Conservation (phyloP, 2,329 filamentous ascomycete species). For the Fusarium transvaalense region DNA sequence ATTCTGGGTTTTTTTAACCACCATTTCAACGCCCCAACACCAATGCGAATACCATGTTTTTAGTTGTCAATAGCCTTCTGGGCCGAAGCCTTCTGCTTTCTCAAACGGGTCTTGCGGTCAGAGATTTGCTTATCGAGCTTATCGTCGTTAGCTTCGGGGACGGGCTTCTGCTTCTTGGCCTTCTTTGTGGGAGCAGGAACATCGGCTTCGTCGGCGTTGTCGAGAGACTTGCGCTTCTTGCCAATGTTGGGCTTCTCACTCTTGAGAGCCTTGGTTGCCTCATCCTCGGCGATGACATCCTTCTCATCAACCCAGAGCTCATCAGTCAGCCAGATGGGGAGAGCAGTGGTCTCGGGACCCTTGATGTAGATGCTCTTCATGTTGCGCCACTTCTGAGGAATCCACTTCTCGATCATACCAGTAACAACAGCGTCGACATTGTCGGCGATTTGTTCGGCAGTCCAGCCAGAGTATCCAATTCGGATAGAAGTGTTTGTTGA, state of each 20-base stretch:
- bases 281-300: constrained; percentile 75
- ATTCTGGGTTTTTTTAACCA: constrained; percentile 40
- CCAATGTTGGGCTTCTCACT: constrained; percentile 68
- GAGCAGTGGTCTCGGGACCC: constrained; percentile 84
- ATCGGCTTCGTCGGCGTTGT: constrained; percentile 59
- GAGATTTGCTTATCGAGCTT: constrained; percentile 70
- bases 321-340: constrained; percentile 94
- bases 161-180: constrained; percentile 52
- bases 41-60: constrained; percentile 49
- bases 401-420: constrained; percentile 79
- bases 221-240: constrained; percentile 72
- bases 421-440: constrained; percentile 82
- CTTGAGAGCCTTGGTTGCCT: constrained; percentile 62
- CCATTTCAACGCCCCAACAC: constrained; percentile 53
- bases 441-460: constrained; percentile 79
- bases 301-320: constrained; percentile 89
- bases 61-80: constrained; percentile 64
- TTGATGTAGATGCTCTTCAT: constrained; percentile 90
- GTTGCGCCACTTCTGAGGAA: constrained; percentile 89
- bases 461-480: constrained; percentile 81
- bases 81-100: constrained; percentile 70
- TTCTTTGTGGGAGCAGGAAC: constrained; percentile 57
- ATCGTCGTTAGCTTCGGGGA: constrained; percentile 62
- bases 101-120: constrained; percentile 68
- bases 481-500: constrained; percentile 84